Conservation (phyloP, 345 rosid genomes). For the Angophora floribunda region DNA sequence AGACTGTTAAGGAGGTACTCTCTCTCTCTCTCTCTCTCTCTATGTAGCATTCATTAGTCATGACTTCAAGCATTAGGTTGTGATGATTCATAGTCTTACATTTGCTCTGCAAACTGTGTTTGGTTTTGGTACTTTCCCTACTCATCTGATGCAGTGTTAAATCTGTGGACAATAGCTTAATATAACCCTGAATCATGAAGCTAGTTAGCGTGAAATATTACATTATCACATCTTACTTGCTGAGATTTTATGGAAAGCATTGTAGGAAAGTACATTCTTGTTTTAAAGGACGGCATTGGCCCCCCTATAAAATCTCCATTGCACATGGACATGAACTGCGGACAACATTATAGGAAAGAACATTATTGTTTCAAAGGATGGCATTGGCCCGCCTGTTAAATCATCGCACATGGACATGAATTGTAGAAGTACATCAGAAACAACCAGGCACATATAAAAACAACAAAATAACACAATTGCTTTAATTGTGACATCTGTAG, state of each 20-base stretch:
- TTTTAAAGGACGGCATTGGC: not conserved
- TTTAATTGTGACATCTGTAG: slow-evolving; percentile 17
- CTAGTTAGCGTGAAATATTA: not conserved
- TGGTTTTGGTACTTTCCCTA: not conserved
- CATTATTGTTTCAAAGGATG: not conserved
- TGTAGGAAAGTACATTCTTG: not conserved
- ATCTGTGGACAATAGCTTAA: not conserved
- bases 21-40: not conserved
- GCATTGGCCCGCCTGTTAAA: not conserved
- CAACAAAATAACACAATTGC: not conserved
- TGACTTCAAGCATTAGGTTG: not conserved
- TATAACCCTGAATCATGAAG: not conserved
- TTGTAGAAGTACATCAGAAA: not conserved
- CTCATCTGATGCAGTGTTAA: not conserved
- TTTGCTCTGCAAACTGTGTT: not conserved
- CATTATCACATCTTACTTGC: not conserved
- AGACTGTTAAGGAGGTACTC: slow-evolving; percentile 76
- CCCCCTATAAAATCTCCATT: not conserved
- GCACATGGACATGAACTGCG: not conserved
- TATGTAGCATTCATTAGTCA: not conserved
- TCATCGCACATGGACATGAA: not conserved
- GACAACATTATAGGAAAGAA: not conserved
- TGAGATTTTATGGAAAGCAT: not conserved
- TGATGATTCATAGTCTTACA: not conserved
- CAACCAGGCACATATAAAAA: not conserved